Evolutionary conservation across 192 early-diverging fungal genomes (phyloP), one percentile per base, ranked within the genome.

Genomic region (Tieghemiomyces parasiticus): DNA sequence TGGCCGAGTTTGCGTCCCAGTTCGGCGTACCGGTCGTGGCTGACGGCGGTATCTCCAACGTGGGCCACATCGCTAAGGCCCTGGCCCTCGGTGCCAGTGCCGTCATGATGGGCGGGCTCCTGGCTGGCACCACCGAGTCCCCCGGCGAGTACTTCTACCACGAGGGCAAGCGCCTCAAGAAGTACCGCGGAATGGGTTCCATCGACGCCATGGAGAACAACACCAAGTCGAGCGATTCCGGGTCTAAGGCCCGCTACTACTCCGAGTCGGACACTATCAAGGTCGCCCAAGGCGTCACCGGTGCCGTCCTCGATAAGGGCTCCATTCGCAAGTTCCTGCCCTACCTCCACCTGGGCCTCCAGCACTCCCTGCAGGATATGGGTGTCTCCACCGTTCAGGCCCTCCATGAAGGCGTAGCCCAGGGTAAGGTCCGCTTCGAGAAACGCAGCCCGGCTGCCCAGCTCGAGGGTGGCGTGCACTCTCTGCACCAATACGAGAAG

Each of bases 151-250:
- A 94, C 86, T 98, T 92, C 67, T 98, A 92, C 83, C 83, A 91
- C 66, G 91, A 98, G 46, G 95, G 95, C 60, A 84, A 95, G 77
- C 84, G 93, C 46, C 71, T 98, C 65, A 98, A 98, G 76, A 90
- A 89, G 77, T 98, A 98, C 83, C 92, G 95, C 62, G 95, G 95
- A 59, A 98, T 98, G 95, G 95, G 95, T 13, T 90, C 89, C 14
- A 77, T 98, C 35, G 95, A 98, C 68, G 95, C 95, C 35, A 98
- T 98, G 95, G 75, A 78, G 58, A 74, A 71, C 61, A 75, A 72
- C 48, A 70, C 72, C 34, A 67, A 67, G 55, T 76, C 76, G 30
- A 85, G 84, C 22, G 87, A 90, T 67, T 85, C 81, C 46, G 86
- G 85, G 13, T 83, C 83, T 26, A 82, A 86, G 79, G 84, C 84